Conservation (phyloP, 2,329 filamentous ascomycete species). For the Trichoderma gracile region DNA sequence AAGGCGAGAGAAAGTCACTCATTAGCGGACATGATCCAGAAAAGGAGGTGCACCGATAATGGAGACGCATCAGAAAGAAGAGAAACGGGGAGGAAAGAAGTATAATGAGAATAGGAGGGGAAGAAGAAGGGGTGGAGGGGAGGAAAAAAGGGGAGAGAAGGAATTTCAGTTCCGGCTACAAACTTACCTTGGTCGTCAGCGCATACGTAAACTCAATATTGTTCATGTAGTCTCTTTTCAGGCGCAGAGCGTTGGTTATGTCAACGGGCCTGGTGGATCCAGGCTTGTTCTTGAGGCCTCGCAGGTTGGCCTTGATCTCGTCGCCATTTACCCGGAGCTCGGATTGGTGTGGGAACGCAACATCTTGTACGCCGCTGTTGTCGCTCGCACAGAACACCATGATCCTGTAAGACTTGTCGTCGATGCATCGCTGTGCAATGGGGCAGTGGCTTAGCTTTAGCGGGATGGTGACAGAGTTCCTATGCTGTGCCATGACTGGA, state of each 20-base stretch:
- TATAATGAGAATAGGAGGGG: too few relatives aligned
- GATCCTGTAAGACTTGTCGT: constrained; percentile 65
- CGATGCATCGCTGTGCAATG: constrained; percentile 55
- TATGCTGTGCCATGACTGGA: constrained; percentile 57
- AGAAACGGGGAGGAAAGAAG: too few relatives aligned
- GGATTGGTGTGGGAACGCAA: constrained; percentile 88
- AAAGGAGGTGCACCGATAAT: constrained; percentile 15
- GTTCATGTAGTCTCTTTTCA: constrained; percentile 72
- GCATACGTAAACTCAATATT: constrained; percentile 86
- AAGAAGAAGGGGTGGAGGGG: too few relatives aligned
- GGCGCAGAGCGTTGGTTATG: constrained; percentile 74
- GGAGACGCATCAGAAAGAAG: neutral
- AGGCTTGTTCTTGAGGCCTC: constrained; percentile 93
- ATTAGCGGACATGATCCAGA: constrained; percentile 27
- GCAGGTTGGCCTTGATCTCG: constrained; percentile 88
- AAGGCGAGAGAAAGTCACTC: neutral
- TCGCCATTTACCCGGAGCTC: constrained; percentile 88
- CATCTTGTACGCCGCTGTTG: constrained; percentile 65
- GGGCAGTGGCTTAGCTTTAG: constrained; percentile 54
- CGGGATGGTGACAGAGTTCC: constrained; percentile 49
- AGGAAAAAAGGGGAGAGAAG: too few relatives aligned
- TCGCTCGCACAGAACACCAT: constrained; percentile 83
- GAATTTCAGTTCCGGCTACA: neutral
- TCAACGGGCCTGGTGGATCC: constrained; percentile 93
- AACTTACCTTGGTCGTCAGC: constrained; percentile 72